These are phyloP conservation scores for Gaeumannomyces sp. DNA, from an alignment of 2,329 filamentous ascomycete species.

Conservation along the genomic window DNA sequence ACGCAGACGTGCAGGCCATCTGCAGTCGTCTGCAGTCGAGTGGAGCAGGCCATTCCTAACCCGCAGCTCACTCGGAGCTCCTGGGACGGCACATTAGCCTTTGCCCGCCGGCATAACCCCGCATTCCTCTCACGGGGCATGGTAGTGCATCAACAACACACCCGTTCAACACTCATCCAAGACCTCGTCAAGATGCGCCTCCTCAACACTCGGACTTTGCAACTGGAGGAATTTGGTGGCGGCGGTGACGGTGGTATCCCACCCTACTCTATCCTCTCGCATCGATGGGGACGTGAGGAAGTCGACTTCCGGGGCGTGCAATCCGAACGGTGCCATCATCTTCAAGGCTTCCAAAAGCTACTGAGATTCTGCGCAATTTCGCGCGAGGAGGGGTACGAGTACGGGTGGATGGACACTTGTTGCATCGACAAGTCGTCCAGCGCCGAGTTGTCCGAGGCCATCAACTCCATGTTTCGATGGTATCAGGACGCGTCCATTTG, in stretches of 20 bases:
- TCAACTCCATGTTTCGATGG: constrained; percentile 10
- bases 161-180: too few species aligned
- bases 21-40: background rate
- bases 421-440: constrained; percentile 10
- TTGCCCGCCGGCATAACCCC: background rate
- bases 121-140: background rate
- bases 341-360: constrained; percentile 9
- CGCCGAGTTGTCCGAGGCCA: constrained; percentile 9
- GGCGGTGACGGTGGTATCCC: constrained; percentile 15
- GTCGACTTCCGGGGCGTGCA: constrained; percentile 9
- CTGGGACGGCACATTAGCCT: background rate
- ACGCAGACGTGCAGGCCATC: background rate
- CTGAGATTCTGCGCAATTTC: background rate
- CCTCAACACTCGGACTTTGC: constrained; percentile 12
- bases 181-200: constrained; percentile 14
- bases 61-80: too few species aligned
- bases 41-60: background rate
- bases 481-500: constrained; percentile 4
- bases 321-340: constrained; percentile 7
- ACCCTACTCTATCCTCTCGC: constrained; percentile 27
- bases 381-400: constrained; percentile 3
- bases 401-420: constrained; percentile 11
- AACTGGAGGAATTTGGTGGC: constrained; percentile 11
- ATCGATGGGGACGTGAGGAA: constrained; percentile 25
- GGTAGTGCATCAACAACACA: background rate